These are phyloP conservation scores for Tillandsia leiboldiana DNA, from an alignment of 176 grass and related monocot genomes.

Conservation along the genomic window DNA sequence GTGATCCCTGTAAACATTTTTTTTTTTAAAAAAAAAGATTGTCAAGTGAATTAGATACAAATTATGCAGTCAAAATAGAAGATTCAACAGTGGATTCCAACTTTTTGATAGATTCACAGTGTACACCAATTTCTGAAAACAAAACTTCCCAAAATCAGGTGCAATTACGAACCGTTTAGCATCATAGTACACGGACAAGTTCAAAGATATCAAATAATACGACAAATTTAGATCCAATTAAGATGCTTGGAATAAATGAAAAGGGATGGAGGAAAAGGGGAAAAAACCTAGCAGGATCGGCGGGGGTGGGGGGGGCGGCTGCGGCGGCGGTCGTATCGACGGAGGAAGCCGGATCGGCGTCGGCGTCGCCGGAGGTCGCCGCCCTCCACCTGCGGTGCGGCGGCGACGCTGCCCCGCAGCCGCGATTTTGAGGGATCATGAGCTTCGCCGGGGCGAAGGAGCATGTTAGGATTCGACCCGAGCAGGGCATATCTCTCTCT, in stretches of 20 bases:
- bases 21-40: no score
- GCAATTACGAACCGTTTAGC: no score
- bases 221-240: no score
- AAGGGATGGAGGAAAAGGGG: neutral
- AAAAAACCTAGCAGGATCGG: slow-evolving; percentile 21
- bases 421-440: slow-evolving; percentile 20
- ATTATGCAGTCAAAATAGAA: no score
- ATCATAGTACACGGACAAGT: no score
- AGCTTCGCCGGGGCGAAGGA: slow-evolving; percentile 23
- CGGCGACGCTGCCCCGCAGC: neutral
- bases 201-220: no score
- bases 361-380: slow-evolving; percentile 35
- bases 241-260: neutral
- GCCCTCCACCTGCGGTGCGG: slow-evolving; percentile 40
- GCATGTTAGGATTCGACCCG: slow-evolving; percentile 63
- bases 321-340: slow-evolving; percentile 23
- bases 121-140: no score
- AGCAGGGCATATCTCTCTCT: slow-evolving; percentile 58
- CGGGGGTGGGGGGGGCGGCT: neutral
- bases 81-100: neutral
- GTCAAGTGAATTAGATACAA: no score
- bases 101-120: no score
- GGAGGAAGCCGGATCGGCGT: slow-evolving; percentile 27
- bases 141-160: neutral
- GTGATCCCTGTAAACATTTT: no score